Base-by-base conservation (phyloP, 768 basidiomycete genomes). In the Rhizopogon sp. region DNA sequence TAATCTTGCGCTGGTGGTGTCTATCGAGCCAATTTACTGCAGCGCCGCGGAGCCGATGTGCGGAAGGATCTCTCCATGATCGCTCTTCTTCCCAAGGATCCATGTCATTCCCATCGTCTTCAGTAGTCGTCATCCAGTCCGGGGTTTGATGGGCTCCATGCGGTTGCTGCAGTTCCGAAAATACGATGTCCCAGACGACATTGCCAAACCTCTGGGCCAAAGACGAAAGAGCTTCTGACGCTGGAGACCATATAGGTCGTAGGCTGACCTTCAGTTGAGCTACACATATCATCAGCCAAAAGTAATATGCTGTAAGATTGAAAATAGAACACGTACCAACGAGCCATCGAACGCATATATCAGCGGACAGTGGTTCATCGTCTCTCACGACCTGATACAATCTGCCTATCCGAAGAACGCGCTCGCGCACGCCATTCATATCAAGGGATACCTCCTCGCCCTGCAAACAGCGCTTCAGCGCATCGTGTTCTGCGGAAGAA, bases 211-310 rank as follows among this genome's bases (percentile, higher is more conserved):
- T 72, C 31, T 69, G 67, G 0, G 81, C 76, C 13, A 83, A 57
- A 2, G 69, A 64, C 0, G 80, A 76, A 5, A 97, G 69, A 0
- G 89, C 86, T 10, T 79, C 79, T 11, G 85, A 79, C 4, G 93
- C 83, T 16, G 94, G 88, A 3, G 84, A 80, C 89, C 95, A 99
- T 14, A 97, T 65, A 0, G 97, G 97, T 29, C 91, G 81, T 43
- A 98, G 73, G 66, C 94, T 96, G 57, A 98, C 88, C 73, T 98
- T 98, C 51, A 98, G 76, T 66, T 97, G 95, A 6, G 89, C 91
- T 88, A 62, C 25, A 53, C 25, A 17, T 11, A 25, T 2, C 47
- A 45, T 20, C 35, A 46, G n/a, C 17, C 25, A 39, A 39, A 39
- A 46, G 25, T 17, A 39, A 39, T 31, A 43, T 11, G 37, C 16